Evolutionary conservation across 805 yeast genomes (phyloP).

Genomic region (Saccharomycopsis selenospora): DNA sequence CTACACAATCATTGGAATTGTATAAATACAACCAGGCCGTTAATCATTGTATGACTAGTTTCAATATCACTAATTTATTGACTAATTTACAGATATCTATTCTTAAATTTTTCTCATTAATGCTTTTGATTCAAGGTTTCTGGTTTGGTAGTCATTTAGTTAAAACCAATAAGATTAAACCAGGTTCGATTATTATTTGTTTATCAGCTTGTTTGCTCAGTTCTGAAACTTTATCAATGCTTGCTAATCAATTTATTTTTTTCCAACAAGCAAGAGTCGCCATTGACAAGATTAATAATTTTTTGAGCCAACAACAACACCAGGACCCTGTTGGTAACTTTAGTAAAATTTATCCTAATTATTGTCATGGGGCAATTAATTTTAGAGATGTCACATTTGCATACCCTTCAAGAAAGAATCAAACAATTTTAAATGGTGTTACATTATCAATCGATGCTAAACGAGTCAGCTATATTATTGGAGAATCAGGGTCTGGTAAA

Average conservation of each 20-base stretch:
- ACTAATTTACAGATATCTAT: slow-evolving; percentile 50
- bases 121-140: slow-evolving; percentile 85
- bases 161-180: slow-evolving; percentile 36
- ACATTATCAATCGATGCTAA: slow-evolving; percentile 40
- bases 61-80: slow-evolving; percentile 38
- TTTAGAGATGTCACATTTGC: slow-evolving; percentile 53
- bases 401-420: slow-evolving; percentile 51
- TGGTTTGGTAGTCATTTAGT: slow-evolving; percentile 82
- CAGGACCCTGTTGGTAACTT: no score
- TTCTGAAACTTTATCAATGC: slow-evolving; percentile 50
- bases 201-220: slow-evolving; percentile 74
- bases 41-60: slow-evolving; percentile 31
- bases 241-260: slow-evolving; percentile 50
- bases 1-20: slow-evolving; percentile 49
- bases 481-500: slow-evolving; percentile 90
- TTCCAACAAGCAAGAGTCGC: slow-evolving; percentile 73
- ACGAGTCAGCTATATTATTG: slow-evolving; percentile 58
- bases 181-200: slow-evolving; percentile 71
- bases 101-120: slow-evolving; percentile 48
- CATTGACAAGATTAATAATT: slow-evolving; percentile 38
- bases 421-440: slow-evolving; percentile 41
- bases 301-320: no score
- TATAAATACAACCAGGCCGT: slow-evolving; percentile 33
- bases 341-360: no score
- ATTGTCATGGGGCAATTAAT: slow-evolving; percentile 42